Evolutionary conservation across 2,329 filamentous ascomycete species (phyloP).

Genomic region (Pseudocercospora musae): DNA sequence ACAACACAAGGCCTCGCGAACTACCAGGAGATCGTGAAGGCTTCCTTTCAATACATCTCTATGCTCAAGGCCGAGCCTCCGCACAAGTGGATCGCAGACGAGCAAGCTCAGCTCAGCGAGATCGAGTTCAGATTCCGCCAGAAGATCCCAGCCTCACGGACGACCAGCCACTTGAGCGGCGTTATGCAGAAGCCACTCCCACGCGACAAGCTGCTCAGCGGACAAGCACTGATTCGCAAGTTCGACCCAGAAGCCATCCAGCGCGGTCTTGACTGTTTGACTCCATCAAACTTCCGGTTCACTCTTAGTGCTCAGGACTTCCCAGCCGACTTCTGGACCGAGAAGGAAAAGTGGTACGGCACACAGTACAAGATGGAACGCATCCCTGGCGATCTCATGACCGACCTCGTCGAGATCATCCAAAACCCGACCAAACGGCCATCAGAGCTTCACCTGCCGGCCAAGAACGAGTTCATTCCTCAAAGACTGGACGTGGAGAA

Average conservation of each 20-base stretch:
- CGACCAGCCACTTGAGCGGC: constrained; percentile 78
- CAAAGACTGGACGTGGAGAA: constrained; percentile 91
- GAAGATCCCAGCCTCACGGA: constrained; percentile 83
- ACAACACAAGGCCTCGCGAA: constrained; percentile 82
- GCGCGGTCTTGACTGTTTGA: constrained; percentile 67
- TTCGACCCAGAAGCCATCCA: constrained; percentile 78
- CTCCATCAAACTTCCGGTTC: constrained; percentile 86
- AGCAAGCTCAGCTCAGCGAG: constrained; percentile 84
- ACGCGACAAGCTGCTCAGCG: constrained; percentile 83
- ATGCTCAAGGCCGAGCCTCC: constrained; percentile 77
- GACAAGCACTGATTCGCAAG: constrained; percentile 68
- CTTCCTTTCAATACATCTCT: constrained; percentile 86
- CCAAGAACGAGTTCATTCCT: constrained; percentile 94
- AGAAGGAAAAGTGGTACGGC: constrained; percentile 95
- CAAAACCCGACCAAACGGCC: constrained; percentile 57
- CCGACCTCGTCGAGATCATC: constrained; percentile 64
- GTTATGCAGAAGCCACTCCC: constrained; percentile 90
- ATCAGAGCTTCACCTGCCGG: constrained; percentile 75
- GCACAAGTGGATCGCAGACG: constrained; percentile 89
- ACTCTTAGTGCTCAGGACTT: constrained; percentile 78
- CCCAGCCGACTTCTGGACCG: constrained; percentile 74
- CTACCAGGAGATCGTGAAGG: constrained; percentile 77
- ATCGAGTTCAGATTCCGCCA: constrained; percentile 95
- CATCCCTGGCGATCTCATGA: constrained; percentile 72
- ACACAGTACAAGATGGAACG: constrained; percentile 86